Percentiles rank a stretch among this genome's conserved stretches.
phyloP scores from a whole-genome alignment of 2,329 filamentous ascomycete species.

The Corynespora cassiicola region DNA sequence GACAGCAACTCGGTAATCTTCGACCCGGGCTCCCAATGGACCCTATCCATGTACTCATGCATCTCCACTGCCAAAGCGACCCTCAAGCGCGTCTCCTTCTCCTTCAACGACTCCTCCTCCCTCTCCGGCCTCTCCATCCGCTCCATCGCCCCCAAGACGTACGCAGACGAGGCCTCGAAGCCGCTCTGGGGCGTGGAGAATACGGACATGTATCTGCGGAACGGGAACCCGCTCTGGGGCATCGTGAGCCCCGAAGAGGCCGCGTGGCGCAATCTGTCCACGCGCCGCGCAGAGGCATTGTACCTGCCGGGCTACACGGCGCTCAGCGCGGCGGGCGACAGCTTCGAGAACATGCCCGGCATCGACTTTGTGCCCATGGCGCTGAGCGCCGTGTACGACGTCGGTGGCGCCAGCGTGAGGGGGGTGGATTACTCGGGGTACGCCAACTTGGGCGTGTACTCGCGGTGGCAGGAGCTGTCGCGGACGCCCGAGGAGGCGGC shows the following conservation, averaged over 20 bases:
- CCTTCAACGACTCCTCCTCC: slow-evolving; percentile 46
- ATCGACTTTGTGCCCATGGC: slow-evolving; percentile 37
- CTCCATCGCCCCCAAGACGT: slow-evolving; percentile 46
- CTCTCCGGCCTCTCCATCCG: slow-evolving; percentile 44
- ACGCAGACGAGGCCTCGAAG: slow-evolving; percentile 33
- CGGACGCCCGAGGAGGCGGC: no score
- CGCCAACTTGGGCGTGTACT: slow-evolving; percentile 46
- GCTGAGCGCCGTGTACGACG: slow-evolving; percentile 24
- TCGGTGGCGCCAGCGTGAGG: slow-evolving; percentile 1
- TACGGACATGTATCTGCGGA: slow-evolving; percentile 21
- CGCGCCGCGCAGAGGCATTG: slow-evolving; percentile 34
- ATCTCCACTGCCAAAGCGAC: slow-evolving; percentile 49
- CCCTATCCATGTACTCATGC: slow-evolving; percentile 51
- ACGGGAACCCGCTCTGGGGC: slow-evolving; percentile 50
- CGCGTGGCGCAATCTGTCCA: slow-evolving; percentile 39
- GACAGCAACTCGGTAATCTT: slow-evolving; percentile 39
- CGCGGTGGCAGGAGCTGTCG: slow-evolving; percentile 46
- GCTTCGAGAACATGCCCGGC: slow-evolving; percentile 41
- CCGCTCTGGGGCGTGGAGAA: slow-evolving; percentile 50
- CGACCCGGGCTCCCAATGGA: slow-evolving; percentile 50
- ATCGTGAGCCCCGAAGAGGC: slow-evolving; percentile 41
- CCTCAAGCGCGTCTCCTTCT: slow-evolving; percentile 54
- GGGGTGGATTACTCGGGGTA: slow-evolving; percentile 40
- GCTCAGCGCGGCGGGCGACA: not conserved
- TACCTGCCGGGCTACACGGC: slow-evolving; percentile 37